phyloP scores from a whole-genome alignment of 768 basidiomycete genomes.

The Hypholoma sublateritium region DNA sequence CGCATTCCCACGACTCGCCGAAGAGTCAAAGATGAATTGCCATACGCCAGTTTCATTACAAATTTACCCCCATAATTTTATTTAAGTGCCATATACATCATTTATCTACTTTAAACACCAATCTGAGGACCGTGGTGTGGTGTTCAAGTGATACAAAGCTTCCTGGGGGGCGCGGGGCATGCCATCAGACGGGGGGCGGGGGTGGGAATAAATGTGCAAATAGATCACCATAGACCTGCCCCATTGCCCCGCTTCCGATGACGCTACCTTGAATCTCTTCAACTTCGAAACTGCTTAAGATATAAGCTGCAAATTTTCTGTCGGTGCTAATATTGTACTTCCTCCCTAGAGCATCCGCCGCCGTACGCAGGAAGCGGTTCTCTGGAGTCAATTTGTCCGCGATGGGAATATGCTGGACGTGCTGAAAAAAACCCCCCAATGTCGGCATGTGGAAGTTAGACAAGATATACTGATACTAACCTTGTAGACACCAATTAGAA shows the following conservation, averaged over 20 bases:
- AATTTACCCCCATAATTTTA: too few species aligned
- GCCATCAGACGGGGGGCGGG: too few species aligned
- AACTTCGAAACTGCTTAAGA: constrained; percentile 3
- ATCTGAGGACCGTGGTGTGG: too few species aligned
- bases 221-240: too few species aligned
- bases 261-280: background rate
- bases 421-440: background rate
- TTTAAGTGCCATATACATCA: too few species aligned
- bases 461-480: background rate
- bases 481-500: constrained; percentile 1
- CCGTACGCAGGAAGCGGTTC: constrained; percentile 1
- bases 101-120: too few species aligned
- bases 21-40: too few species aligned
- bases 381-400: background rate
- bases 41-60: too few species aligned
- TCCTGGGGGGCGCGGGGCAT: too few species aligned
- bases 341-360: background rate
- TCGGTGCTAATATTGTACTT: constrained; percentile 3
- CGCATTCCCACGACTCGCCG: too few species aligned
- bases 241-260: constrained; percentile 3
- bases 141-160: too few species aligned
- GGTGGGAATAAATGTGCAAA: too few species aligned
- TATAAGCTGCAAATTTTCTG: constrained; percentile 5
- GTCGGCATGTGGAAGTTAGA: background rate
- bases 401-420: constrained; percentile 1